Base-by-base conservation (phyloP, 768 basidiomycete genomes). In the Hortiboletus campestris region DNA sequence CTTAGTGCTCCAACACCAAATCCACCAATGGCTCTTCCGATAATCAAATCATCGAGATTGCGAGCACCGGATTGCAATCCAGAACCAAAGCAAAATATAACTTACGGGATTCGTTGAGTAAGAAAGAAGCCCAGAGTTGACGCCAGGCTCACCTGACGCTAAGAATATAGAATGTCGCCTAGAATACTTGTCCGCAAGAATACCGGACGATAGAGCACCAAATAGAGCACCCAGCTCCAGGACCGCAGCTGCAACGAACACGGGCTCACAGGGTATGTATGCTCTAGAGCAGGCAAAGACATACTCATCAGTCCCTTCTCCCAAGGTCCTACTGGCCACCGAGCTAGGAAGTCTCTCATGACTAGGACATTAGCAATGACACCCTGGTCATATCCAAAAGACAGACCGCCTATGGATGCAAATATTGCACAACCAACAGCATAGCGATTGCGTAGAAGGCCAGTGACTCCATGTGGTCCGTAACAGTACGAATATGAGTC, bases 351-450 rank as follows among this genome's bases (percentile, higher is more conserved):
- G 61, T 90, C 86, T 39, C 77, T 74, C 90, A 92, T 92, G 13
- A 92, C 88, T 13, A 93, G 78, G 14, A 93, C 84, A 67, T 92
- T 93, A 3, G 91, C 88, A 59, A 93, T 90, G 52, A 91, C 90
- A 36, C 89, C 89, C 65, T 91, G 89, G 63, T 91, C 89, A 64
- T 91, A 91, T 10, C 89, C 89, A 68, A 91, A 91, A 14, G 86
- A 83, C 53, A 91, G 66, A 0, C 89, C 89, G 2, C 89, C 89
- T 61, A 91, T 81, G 11, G 85, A 87, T 1, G 86, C 89, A 59
- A 91, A 89, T 46, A 86, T 73, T 5, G 85, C 88, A 57, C 88
- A 91, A 2, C 83, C 72, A 9, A 86, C 69, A 5, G 84, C 80
- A 60, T 85, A 88, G 53, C 76, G 78, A 66, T 90, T 91, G 58